Percentiles rank a stretch among this genome's conserved stretches.
These are phyloP conservation scores for Dendrocalamus latiflorus DNA, from an alignment of 202 grass and related monocot genomes.

Conservation along the genomic window DNA sequence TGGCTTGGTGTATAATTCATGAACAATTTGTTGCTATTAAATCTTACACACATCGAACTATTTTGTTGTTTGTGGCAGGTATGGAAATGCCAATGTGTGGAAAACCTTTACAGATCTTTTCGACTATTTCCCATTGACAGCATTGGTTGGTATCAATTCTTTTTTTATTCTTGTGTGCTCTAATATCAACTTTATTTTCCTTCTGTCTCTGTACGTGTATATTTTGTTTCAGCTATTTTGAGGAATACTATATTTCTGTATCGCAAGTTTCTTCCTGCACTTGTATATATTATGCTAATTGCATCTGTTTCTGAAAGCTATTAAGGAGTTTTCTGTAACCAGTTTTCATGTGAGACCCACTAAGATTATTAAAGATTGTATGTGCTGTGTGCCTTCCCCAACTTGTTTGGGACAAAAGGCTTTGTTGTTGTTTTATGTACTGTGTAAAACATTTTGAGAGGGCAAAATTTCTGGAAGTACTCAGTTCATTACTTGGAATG, in stretches of 20 bases:
- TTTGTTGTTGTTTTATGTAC: too few species aligned
- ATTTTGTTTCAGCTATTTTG: not conserved
- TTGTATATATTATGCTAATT: not conserved
- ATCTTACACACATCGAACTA: not conserved
- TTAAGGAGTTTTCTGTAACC: not conserved
- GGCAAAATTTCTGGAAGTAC: not conserved
- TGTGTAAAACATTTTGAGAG: not conserved
- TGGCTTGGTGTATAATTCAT: not conserved
- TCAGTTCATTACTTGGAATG: too few species aligned
- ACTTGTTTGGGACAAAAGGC: too few species aligned
- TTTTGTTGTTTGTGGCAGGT: constrained; percentile 49
- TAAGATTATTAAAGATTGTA: not conserved
- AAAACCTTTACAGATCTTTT: constrained; percentile 86
- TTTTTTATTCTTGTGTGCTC: not conserved
- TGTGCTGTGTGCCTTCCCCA: too few species aligned
- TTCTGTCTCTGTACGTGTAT: not conserved
- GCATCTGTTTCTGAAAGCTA: not conserved
- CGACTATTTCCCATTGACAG: constrained; percentile 83
- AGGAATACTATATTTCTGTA: not conserved
- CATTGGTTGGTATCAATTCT: constrained; percentile 43
- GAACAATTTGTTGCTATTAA: not conserved
- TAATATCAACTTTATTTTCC: not conserved
- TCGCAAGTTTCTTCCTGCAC: not conserved
- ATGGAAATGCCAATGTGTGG: constrained; percentile 90
- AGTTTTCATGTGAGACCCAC: not conserved